Percentiles rank a stretch among this genome's conserved stretches.
Conservation (phyloP, 108 stramenopile genomes). For the Fragilaria radians region DNA sequence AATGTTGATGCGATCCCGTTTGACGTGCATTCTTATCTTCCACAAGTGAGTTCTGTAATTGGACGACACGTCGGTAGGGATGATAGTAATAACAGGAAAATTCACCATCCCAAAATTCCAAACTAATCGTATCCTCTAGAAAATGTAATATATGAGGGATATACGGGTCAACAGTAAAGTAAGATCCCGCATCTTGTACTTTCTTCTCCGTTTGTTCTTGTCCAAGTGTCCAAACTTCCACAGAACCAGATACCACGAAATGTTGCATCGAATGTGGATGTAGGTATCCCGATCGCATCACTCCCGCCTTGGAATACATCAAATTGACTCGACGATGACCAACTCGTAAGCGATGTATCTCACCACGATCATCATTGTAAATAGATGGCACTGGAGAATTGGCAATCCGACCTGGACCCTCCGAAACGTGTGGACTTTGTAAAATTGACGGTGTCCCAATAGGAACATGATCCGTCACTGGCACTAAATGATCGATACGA, state of each 20-base stretch:
- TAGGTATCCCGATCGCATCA: conserved; percentile 45
- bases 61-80: neutral
- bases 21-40: neutral
- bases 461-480: conserved; percentile 18
- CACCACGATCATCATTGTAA: conserved; percentile 45
- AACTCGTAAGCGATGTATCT: conserved; percentile 40
- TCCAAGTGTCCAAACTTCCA: conserved; percentile 46
- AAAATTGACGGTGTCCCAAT: conserved; percentile 26
- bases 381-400: conserved; percentile 31
- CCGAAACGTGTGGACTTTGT: conserved; percentile 33
- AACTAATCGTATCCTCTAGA: conserved; percentile 42
- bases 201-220: conserved; percentile 25
- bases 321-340: conserved; percentile 44
- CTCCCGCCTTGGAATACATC: conserved; percentile 28
- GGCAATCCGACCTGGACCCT: conserved; percentile 34
- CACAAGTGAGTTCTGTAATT: neutral
- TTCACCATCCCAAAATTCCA: conserved; percentile 43
- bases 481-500: neutral
- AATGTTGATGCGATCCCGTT: neutral
- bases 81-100: neutral
- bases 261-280: conserved; percentile 35
- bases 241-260: conserved; percentile 43
- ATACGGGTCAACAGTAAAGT: conserved; percentile 28
- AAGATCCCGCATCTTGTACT: conserved; percentile 2
- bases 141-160: conserved; percentile 50